Percentiles rank a stretch among this genome's conserved stretches.
Evolutionary conservation across 805 yeast genomes (phyloP).

Genomic region (Debaryomyces prosopidis): DNA sequence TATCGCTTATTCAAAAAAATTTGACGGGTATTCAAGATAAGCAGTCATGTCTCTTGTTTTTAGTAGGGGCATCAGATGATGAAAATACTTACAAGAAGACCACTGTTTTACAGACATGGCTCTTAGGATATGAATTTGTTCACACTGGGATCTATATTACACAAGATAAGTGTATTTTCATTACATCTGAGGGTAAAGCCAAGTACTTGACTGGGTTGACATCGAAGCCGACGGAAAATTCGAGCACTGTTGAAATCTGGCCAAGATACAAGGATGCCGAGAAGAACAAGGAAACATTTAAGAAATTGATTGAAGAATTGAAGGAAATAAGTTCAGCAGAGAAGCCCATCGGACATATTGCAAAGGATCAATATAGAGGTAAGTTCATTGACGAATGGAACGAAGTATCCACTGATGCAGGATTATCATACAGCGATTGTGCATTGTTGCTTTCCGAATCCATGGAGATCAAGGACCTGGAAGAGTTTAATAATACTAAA

Average conservation of each 20-base stretch:
- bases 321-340: constrained; percentile 36
- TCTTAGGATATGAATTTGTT: constrained; percentile 94
- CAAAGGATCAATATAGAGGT: constrained; percentile 79
- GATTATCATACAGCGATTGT: constrained; percentile 48
- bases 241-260: constrained; percentile 56
- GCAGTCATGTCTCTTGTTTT: constrained; percentile 46
- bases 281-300: constrained; percentile 67
- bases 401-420: constrained; percentile 35
- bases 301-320: constrained; percentile 51
- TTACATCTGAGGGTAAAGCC: constrained; percentile 85
- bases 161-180: constrained; percentile 55
- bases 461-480: constrained; percentile 76
- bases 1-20: constrained; percentile 40
- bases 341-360: constrained; percentile 59
- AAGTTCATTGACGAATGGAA: constrained; percentile 84
- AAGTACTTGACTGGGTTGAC: constrained; percentile 68
- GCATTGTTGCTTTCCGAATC: constrained; percentile 50
- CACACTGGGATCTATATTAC: constrained; percentile 76
- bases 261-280: constrained; percentile 79
- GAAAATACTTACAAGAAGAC: constrained; percentile 89
- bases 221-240: constrained; percentile 36
- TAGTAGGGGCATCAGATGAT: constrained; percentile 84
- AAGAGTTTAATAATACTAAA: constrained; percentile 64
- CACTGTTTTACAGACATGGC: constrained; percentile 85
- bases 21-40: constrained; percentile 21